Evolutionary conservation across 2,329 filamentous ascomycete species (phyloP).

Genomic region (Neurospora crassa): DNA sequence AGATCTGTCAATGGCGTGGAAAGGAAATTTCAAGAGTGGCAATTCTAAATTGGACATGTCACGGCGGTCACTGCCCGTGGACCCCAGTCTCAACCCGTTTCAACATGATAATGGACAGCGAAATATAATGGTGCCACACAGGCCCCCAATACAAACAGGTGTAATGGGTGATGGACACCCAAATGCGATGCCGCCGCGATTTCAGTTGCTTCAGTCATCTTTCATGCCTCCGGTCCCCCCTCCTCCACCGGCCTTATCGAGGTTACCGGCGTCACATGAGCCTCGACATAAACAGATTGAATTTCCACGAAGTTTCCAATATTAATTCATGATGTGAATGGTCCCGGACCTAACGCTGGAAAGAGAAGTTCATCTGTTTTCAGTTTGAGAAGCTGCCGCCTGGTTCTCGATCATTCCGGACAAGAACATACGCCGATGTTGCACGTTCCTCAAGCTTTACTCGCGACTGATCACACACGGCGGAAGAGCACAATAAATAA

Average conservation of each 20-base stretch:
- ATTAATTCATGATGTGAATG: background rate
- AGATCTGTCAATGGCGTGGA: background rate
- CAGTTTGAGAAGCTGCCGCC: background rate
- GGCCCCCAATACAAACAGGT: background rate
- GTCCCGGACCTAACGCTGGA: background rate
- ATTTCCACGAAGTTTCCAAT: background rate
- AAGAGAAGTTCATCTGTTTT: background rate
- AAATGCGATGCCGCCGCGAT: background rate
- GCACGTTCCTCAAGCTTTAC: background rate
- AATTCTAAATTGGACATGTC: background rate
- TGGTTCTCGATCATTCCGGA: background rate
- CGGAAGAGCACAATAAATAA: background rate
- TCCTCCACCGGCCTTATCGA: background rate
- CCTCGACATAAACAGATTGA: background rate
- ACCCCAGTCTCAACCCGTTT: background rate
- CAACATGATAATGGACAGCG: background rate
- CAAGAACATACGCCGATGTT: background rate
- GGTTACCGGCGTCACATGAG: background rate
- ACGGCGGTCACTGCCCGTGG: background rate
- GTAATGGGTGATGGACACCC: background rate
- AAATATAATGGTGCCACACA: background rate
- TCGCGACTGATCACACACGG: background rate
- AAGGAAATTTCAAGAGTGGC: background rate
- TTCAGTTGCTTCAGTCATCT: background rate
- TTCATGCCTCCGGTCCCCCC: background rate